Conservation (phyloP, 768 basidiomycete species). For the Galerina sulciceps region DNA sequence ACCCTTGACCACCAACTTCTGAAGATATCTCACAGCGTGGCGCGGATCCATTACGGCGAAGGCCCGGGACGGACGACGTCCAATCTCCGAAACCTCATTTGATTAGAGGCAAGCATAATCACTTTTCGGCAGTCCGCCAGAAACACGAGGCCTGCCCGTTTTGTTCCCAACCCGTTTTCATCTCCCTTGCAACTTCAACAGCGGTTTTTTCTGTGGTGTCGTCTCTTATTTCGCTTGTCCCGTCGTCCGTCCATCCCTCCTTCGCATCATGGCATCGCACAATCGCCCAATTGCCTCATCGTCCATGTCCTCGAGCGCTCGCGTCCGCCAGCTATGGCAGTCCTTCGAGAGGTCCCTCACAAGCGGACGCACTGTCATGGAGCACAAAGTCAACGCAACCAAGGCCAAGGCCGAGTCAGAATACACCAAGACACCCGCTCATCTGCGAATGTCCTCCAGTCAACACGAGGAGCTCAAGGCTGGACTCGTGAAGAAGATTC, state of each 20-base stretch:
- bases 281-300: constrained; percentile 19
- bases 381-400: constrained; percentile 26
- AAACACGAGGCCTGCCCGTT: constrained; percentile 46
- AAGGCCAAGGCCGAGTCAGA: constrained; percentile 27
- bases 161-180: constrained; percentile 37
- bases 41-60: constrained; percentile 35
- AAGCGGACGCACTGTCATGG: constrained; percentile 8
- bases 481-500: constrained; percentile 28
- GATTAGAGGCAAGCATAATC: constrained; percentile 28
- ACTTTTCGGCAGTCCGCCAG: constrained; percentile 36
- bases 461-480: constrained; percentile 35
- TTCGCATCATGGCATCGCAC: constrained; percentile 22
- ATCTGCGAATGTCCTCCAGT: constrained; percentile 19
- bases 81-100: constrained; percentile 21
- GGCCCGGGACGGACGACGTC: constrained; percentile 29
- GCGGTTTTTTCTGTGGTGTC: constrained; percentile 34
- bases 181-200: constrained; percentile 28
- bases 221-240: constrained; percentile 33
- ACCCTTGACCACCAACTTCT: constrained; percentile 13
- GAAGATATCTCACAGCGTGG: constrained; percentile 14
- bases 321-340: constrained; percentile 23
- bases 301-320: constrained; percentile 9
- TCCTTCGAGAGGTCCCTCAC: constrained; percentile 17
- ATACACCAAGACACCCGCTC: constrained; percentile 30
- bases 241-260: constrained; percentile 12